Percentiles rank a stretch among this genome's conserved stretches.
Conservation (phyloP, 1,284 basidiomycete genomes). For the Trametes versicolor region DNA sequence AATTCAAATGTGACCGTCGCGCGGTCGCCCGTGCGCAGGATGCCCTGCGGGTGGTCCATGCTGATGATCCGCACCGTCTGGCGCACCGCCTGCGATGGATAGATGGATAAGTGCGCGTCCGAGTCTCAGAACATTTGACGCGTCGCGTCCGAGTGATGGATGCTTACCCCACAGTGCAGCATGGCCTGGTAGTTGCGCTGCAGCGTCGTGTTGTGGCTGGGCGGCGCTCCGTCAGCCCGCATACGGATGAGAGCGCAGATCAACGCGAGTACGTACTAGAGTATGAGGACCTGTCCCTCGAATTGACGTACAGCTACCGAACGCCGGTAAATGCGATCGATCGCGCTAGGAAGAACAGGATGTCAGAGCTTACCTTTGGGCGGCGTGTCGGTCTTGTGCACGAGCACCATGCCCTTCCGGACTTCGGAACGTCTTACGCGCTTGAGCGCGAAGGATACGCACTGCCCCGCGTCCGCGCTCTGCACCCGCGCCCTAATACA, state of each 20-base stretch:
- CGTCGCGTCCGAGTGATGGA: neutral
- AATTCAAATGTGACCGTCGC: constrained; percentile 93
- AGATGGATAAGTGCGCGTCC: constrained; percentile 11
- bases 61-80: constrained; percentile 93
- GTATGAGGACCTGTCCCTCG: constrained; percentile 86
- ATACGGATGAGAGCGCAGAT: neutral
- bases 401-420: constrained; percentile 95
- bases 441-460: constrained; percentile 94
- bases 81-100: constrained; percentile 68
- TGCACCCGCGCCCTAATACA: constrained; percentile 77
- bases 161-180: constrained; percentile 83
- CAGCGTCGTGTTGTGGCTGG: constrained; percentile 90
- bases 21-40: constrained; percentile 90
- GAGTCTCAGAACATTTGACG: neutral
- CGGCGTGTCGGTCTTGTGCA: constrained; percentile 83
- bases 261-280: constrained; percentile 64
- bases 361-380: constrained; percentile 64
- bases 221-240: constrained; percentile 28
- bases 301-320: constrained; percentile 77
- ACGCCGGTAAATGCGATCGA: constrained; percentile 8
- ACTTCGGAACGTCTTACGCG: constrained; percentile 85
- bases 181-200: constrained; percentile 92
- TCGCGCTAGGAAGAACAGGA: neutral
- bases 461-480: constrained; percentile 93
- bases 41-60: constrained; percentile 88